phyloP scores from a whole-genome alignment of 352 stramenopile genomes.

The Globisporangium nagaii region DNA sequence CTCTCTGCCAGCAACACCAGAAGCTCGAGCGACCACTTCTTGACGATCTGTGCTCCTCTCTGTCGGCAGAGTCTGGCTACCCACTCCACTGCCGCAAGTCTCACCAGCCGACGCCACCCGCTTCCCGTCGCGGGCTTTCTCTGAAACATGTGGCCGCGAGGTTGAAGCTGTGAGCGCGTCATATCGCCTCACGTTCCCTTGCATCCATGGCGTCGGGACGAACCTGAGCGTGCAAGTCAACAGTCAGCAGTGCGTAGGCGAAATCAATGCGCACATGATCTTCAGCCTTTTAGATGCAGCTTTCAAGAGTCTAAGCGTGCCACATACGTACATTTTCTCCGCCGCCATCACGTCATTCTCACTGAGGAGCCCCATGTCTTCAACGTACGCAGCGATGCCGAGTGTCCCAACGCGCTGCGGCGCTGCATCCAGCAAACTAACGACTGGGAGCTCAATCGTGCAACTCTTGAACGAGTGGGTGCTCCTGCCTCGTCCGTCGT shows the following conservation, averaged over 20 bases:
- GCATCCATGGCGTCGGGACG: background rate
- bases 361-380: constrained; percentile 26
- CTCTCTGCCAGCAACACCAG: constrained; percentile 4
- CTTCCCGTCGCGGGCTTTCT: background rate
- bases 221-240: background rate
- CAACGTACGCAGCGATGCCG: constrained; percentile 29
- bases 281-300: too few relatives aligned
- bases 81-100: too few relatives aligned
- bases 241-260: too few relatives aligned
- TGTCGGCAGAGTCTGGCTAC: background rate
- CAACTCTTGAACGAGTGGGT: constrained; percentile 38
- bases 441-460: constrained; percentile 53
- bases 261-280: too few relatives aligned
- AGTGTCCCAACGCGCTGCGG: constrained; percentile 19
- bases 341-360: background rate
- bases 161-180: background rate
- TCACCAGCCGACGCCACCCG: background rate
- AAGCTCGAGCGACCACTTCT: background rate
- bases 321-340: constrained; percentile 8
- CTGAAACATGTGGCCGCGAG: background rate
- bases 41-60: background rate
- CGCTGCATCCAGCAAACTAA: constrained; percentile 4
- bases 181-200: background rate
- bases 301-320: too few relatives aligned
- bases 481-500: background rate